These are phyloP conservation scores for Prunus campanulata DNA, from an alignment of 306 rosid genomes.

Conservation along the genomic window DNA sequence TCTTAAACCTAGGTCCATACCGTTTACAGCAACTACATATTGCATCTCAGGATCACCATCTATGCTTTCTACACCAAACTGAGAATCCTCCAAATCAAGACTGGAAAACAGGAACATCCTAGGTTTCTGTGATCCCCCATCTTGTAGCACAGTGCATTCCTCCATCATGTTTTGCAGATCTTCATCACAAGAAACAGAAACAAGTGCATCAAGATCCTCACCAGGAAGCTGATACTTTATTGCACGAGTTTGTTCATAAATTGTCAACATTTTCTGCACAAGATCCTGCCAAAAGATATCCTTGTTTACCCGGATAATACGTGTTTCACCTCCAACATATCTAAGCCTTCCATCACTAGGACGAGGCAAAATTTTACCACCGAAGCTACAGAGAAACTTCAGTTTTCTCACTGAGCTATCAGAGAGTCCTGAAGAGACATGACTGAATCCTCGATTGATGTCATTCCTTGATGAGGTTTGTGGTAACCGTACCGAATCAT, in stretches of 20 bases:
- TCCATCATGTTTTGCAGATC: slow-evolving; percentile 92
- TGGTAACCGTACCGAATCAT: slow-evolving; percentile 47
- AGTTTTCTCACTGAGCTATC: slow-evolving; percentile 49
- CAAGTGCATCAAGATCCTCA: slow-evolving; percentile 92
- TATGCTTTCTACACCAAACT: slow-evolving; percentile 48
- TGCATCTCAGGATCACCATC: slow-evolving; percentile 74
- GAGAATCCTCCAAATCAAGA: slow-evolving; percentile 69
- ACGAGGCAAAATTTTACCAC: slow-evolving; percentile 77
- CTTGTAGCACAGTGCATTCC: slow-evolving; percentile 56
- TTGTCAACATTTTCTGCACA: slow-evolving; percentile 53
- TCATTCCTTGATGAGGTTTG: slow-evolving; percentile 62
- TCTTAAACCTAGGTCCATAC: slow-evolving; percentile 64
- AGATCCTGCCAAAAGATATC: slow-evolving; percentile 68
- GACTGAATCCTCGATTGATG: slow-evolving; percentile 41
- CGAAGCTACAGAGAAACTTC: slow-evolving; percentile 86
- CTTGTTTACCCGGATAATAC: slow-evolving; percentile 61
- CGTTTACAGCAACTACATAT: slow-evolving; percentile 80
- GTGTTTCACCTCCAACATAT: slow-evolving; percentile 90
- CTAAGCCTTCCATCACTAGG: slow-evolving; percentile 86
- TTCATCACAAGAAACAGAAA: slow-evolving; percentile 82
- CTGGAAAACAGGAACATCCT: slow-evolving; percentile 70
- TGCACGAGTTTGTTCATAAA: slow-evolving; percentile 47
- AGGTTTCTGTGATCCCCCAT: slow-evolving; percentile 59
- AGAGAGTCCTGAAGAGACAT: slow-evolving; percentile 50
- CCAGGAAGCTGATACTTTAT: slow-evolving; percentile 94